Conservation (phyloP, 2,329 filamentous ascomycete genomes). For the Phyllosticta citriasiana region DNA sequence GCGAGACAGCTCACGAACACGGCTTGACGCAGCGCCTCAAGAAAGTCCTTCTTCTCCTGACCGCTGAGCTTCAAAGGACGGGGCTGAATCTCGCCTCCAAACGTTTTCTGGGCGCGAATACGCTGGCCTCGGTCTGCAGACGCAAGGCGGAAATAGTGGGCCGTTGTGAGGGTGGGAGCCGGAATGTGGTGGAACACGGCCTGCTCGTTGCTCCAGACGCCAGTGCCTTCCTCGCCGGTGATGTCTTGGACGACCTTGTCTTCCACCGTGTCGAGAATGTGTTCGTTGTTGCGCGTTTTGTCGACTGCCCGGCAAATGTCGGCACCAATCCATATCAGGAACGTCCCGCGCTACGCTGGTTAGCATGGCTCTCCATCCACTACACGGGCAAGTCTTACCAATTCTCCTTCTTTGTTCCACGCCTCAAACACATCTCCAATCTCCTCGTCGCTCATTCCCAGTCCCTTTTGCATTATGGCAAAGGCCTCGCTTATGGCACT, state of each 20-base stretch:
- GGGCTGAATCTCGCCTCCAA: slow-evolving; percentile 32
- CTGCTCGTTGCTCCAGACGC: slow-evolving; percentile 55
- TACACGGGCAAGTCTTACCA: slow-evolving; percentile 27
- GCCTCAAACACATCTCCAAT: slow-evolving; percentile 49
- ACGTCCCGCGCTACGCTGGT: slow-evolving; percentile 39
- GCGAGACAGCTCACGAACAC: slow-evolving; percentile 53
- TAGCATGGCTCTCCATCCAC: neutral
- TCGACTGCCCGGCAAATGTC: slow-evolving; percentile 49
- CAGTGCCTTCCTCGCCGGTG: slow-evolving; percentile 56
- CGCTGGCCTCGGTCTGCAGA: slow-evolving; percentile 52
- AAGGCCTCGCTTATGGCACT: slow-evolving; percentile 55
- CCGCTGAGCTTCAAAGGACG: slow-evolving; percentile 20
- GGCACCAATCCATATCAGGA: slow-evolving; percentile 52
- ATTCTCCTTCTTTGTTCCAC: slow-evolving; percentile 51
- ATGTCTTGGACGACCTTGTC: slow-evolving; percentile 65
- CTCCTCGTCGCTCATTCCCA: slow-evolving; percentile 51
- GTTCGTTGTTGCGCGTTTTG: slow-evolving; percentile 22
- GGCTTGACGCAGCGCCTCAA: slow-evolving; percentile 50
- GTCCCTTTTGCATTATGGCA: slow-evolving; percentile 47
- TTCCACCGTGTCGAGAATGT: slow-evolving; percentile 51
- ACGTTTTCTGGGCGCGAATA: slow-evolving; percentile 39
- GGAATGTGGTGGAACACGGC: slow-evolving; percentile 53
- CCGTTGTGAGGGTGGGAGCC: slow-evolving; percentile 51
- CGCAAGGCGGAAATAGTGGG: slow-evolving; percentile 54
- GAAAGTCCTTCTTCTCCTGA: slow-evolving; percentile 32